Percentiles rank a stretch among this genome's conserved stretches.
Evolutionary conservation across 441 rosid genomes (phyloP).

Genomic region (Erodium trifolium): DNA sequence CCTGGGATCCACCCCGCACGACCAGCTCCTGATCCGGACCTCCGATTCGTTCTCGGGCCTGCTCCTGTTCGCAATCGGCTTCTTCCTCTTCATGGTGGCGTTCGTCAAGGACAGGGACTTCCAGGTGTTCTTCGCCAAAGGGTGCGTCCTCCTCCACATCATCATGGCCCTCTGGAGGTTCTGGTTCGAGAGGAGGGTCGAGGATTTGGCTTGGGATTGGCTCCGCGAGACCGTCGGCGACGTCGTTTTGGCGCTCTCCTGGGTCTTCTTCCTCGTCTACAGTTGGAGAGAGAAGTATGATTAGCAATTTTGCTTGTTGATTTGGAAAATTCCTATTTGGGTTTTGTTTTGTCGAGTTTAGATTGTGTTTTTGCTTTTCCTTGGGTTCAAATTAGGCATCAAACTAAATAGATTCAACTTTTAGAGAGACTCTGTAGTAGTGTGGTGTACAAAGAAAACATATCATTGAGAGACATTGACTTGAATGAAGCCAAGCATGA

Average conservation of each 20-base stretch:
- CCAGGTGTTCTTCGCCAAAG: slow-evolving; percentile 57
- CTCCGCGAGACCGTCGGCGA: slow-evolving; percentile 55
- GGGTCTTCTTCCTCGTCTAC: slow-evolving; percentile 58
- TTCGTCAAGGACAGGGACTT: slow-evolving; percentile 48
- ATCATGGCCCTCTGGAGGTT: slow-evolving; percentile 57
- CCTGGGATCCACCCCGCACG: slow-evolving; percentile 54
- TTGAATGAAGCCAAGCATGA: too few species aligned
- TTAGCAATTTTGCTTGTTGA: slow-evolving; percentile 12
- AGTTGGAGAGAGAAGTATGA: slow-evolving; percentile 77
- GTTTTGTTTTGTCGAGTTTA: not conserved
- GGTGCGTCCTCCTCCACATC: slow-evolving; percentile 46
- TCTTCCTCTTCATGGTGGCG: slow-evolving; percentile 54
- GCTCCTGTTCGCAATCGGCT: slow-evolving; percentile 52
- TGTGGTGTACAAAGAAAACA: too few species aligned
- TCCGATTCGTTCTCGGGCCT: slow-evolving; percentile 68
- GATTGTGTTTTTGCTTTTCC: too few species aligned
- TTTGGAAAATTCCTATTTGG: not conserved
- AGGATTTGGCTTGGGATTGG: slow-evolving; percentile 59
- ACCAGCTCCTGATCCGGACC: slow-evolving; percentile 56
- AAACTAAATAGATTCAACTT: too few species aligned
- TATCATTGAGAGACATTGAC: too few species aligned
- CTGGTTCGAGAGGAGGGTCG: slow-evolving; percentile 49
- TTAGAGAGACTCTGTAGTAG: too few species aligned
- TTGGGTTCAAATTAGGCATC: too few species aligned
- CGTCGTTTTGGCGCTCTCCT: slow-evolving; percentile 44